Evolutionary conservation across 2,329 filamentous ascomycete species (phyloP), one percentile per base, ranked within the genome.

Genomic region (Cladosporium colombiae): DNA sequence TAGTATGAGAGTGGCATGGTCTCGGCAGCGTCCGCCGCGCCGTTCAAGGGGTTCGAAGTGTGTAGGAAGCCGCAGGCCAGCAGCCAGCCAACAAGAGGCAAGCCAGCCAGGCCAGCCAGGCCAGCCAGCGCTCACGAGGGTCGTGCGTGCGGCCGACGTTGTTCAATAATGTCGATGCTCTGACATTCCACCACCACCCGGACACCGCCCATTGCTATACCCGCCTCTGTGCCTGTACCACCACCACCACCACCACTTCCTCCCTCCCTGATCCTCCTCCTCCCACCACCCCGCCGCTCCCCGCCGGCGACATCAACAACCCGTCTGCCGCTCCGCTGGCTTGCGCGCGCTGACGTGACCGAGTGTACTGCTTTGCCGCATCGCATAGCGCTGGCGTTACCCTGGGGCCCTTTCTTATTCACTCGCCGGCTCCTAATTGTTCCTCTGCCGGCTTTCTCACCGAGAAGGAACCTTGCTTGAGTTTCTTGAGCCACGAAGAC

Each of bases 141-240:
- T 31, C 18, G 50, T 57, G 60, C 49, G 49, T 44, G 35, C 44
- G 33, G 58, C 60, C 60, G 37, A 44, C 37, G 37, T 44, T 44
- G 35, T 27, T 63, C 49, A 44, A 55, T 55, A 58, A 58, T 58
- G 59, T 62, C 46, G 50, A 55, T 50, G 60, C 60, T 46, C 50
- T 52, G 59, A 62, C 53, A 62, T 52, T 62, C 50, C 49, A 62
- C 59, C 46, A 53, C 57, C 57, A 27, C 57, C 37, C 37, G 5
- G 60, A 63, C 60, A 63, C 60, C 60, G 60, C 60, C 58, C 60
- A 63, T 63, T 63, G 60, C 60, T 63, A 63, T 55, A 63, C 60
- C 60, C 31, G 49, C 60, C 60, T 55, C 60, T 40, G 60, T 55
- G 49, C 60, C 50, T 63, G 60, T 55, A 63, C 31, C 33, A 63